Conservation (phyloP, 495 filamentous ascomycete species). For the Podospora sp. region DNA sequence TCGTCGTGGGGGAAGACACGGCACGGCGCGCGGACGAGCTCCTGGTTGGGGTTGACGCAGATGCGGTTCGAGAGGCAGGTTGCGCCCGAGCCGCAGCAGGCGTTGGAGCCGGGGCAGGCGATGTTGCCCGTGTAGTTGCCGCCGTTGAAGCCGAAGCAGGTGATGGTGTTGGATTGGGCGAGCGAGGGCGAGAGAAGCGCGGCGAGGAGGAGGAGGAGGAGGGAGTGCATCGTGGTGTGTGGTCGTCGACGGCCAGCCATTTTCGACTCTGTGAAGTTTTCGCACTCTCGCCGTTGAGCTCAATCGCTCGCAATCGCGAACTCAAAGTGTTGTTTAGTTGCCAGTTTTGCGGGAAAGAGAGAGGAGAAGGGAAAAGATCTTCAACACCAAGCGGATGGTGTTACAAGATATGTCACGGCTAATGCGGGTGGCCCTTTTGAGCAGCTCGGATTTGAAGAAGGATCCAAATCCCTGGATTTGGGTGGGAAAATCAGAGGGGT, state of each 20-base stretch:
- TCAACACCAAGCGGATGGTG: no score
- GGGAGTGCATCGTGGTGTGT: neutral
- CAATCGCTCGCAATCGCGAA: no score
- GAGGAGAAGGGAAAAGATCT: no score
- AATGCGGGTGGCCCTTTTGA: no score
- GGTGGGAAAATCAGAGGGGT: no score
- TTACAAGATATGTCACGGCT: no score
- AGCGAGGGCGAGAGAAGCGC: neutral
- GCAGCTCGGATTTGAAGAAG: no score
- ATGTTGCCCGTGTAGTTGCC: conserved; percentile 20
- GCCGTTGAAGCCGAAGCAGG: conserved; percentile 25
- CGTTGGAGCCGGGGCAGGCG: conserved; percentile 27
- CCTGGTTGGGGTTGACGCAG: conserved; percentile 23
- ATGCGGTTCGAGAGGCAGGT: conserved; percentile 31
- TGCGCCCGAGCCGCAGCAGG: conserved; percentile 26
- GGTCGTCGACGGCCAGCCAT: neutral
- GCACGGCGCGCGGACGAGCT: conserved; percentile 32
- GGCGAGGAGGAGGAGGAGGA: neutral
- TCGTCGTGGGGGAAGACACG: conserved; percentile 24
- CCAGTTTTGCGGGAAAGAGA: no score
- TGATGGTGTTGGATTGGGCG: conserved; percentile 9
- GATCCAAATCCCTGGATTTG: no score
- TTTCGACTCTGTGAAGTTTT: no score
- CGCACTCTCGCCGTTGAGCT: neutral
- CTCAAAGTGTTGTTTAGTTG: no score